Base-by-base conservation (phyloP, 306 rosid species). In the Benincasa hispida region DNA sequence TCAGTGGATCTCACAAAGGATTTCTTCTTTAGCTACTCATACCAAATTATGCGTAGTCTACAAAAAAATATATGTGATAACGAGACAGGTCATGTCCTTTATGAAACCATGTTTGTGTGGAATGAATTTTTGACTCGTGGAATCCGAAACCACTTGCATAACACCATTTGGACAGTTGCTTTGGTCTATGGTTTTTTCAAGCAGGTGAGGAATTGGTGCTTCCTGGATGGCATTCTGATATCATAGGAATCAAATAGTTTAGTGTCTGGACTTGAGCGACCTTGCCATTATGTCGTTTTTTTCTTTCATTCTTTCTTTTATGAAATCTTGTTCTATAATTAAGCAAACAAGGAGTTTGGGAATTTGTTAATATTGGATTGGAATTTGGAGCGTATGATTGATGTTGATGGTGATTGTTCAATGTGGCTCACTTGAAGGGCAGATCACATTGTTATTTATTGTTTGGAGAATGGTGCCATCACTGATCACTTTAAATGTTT, bases 11-110 rank as follows among this genome's bases (percentile, higher is more conserved):
- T 94, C 82, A 86, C 95, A 1, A 94, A 91, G 93, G 99, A 94
- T 91, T 94, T 94, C 97, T 89, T 90, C 86, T 94, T 87, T 89
- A 94, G 99, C 93, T 94, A 94, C 87, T 90, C 99, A 35, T 92
- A 94, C 82, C 89, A 94, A 84, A 87, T 94, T 69, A 94, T 94
- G 99, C 91, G 78, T 72, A 92, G 99, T 85, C 91, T 92, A 81
- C 99, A 94, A 84, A 89, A 88, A 81, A 92, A 94, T 84, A 86
- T 94, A 66, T 84, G 93, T 83, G 87, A 82, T 75, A 76, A 83
- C 78, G 83, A 77, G 78, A 76, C 54, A 22, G 91, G 91, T 27
- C 90, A 82, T 41, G 84, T 77, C 22, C 89, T 90, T 30, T 90
- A 94, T 76, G 97, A 92, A 85, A 91, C 97, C 72, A 79, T 94